Evolutionary conservation across 2,329 filamentous ascomycete genomes (phyloP), one percentile per base, ranked within the genome.

Genomic region (Aspergillus novofumigatus): DNA sequence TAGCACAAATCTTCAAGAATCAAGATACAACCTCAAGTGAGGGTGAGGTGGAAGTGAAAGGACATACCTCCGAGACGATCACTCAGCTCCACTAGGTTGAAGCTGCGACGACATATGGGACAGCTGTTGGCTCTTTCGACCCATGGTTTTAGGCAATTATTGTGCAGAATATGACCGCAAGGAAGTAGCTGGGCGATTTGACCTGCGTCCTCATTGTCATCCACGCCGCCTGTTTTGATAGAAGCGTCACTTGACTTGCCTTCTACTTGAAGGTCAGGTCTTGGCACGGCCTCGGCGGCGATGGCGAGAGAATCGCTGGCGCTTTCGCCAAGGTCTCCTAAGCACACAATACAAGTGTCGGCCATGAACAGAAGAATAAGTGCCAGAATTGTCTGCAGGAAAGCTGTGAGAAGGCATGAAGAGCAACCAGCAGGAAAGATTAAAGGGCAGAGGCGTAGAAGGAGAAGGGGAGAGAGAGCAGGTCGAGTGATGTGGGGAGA

Each of bases 111-210:
- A 77, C 94, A 99, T 74, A 99, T 96, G 49, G 94, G 94, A 75
- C 94, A 99, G 72, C 92, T 97, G 77, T 97, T 99, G 62, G 94
- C 93, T 74, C 95, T 89, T 76, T 95, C 91, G 49, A 93, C 91
- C 94, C 94, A 99, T 65, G 92, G 91, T 67, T 89, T 89, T 65
- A 99, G 83, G 75, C 94, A 99, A 53, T 89, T 86, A 78, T 99
- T 88, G 78, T 99, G 94, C 66, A 99, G 81, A 66, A 92, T 84
- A 80, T 99, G 95, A 57, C 91, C 90, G 76, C 94, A 99, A 49
- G 91, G 88, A 59, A 86, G 72, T 28, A 88, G 69, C 68, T 86
- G 84, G 58, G 85, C 85, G 66, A 88, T 82, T 61, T 83, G 80
- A 55, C 66, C 62, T n/a, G 67, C 62, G 57, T 80, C 75, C 59